Evolutionary conservation across 495 filamentous ascomycete genomes (phyloP).

Genomic region (Pseudevernia furfuracea): DNA sequence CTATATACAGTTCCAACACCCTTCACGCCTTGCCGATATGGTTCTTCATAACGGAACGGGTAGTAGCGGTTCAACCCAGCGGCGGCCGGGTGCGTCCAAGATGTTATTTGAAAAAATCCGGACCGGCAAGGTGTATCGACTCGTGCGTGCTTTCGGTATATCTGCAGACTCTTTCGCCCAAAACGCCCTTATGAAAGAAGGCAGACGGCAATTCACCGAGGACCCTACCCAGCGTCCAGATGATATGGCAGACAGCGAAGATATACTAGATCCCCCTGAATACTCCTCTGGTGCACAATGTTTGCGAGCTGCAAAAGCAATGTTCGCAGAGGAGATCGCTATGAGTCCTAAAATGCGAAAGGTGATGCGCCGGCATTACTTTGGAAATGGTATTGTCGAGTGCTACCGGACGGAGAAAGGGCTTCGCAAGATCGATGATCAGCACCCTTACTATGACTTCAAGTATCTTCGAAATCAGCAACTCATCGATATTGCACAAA

Average conservation of each 20-base stretch:
- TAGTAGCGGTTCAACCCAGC: slow-evolving; percentile 43
- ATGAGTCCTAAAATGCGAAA: slow-evolving; percentile 86
- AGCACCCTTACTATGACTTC: slow-evolving; percentile 94
- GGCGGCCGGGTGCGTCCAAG: slow-evolving; percentile 67
- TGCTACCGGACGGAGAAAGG: slow-evolving; percentile 91
- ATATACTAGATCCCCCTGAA: slow-evolving; percentile 57
- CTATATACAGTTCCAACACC: slow-evolving; percentile 92
- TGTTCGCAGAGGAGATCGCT: slow-evolving; percentile 87
- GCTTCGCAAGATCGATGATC: slow-evolving; percentile 85
- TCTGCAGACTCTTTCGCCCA: slow-evolving; percentile 77
- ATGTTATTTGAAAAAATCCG: slow-evolving; percentile 77
- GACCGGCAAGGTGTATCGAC: slow-evolving; percentile 63
- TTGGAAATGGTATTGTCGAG: slow-evolving; percentile 71
- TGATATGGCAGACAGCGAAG: slow-evolving; percentile 76
- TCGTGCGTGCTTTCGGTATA: slow-evolving; percentile 87
- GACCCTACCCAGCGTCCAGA: slow-evolving; percentile 69
- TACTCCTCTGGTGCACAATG: slow-evolving; percentile 72
- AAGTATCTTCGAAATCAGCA: slow-evolving; percentile 90
- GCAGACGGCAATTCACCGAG: slow-evolving; percentile 70
- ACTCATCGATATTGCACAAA: slow-evolving; percentile 66
- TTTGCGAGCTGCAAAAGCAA: slow-evolving; percentile 65
- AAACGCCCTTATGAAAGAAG: slow-evolving; percentile 67
- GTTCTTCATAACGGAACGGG: slow-evolving; percentile 48
- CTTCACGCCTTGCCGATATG: slow-evolving; percentile 70
- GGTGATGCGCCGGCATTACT: slow-evolving; percentile 72